Percentiles rank a stretch among this genome's conserved stretches.
These are phyloP conservation scores for Myxozyma neglecta DNA, from an alignment of 805 yeast species.

Conservation along the genomic window DNA sequence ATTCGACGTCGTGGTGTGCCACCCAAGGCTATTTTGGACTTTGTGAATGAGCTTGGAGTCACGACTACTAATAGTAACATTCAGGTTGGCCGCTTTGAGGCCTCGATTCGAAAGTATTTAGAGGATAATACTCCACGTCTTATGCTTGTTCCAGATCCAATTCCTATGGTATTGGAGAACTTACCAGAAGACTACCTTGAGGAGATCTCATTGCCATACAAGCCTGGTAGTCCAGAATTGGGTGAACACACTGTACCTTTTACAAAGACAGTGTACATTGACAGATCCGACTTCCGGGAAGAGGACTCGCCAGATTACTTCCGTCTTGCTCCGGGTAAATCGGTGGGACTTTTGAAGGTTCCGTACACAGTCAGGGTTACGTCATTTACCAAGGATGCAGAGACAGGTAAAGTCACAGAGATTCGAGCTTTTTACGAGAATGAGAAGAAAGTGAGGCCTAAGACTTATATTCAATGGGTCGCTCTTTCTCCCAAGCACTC, in stretches of 20 bases:
- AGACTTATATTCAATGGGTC: slow-evolving; percentile 96
- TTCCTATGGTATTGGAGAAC: slow-evolving; percentile 79
- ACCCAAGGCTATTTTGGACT: slow-evolving; percentile 93
- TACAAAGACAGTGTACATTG: slow-evolving; percentile 77
- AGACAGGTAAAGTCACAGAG: slow-evolving; percentile 61
- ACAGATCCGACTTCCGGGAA: slow-evolving; percentile 81
- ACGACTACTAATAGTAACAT: slow-evolving; percentile 91
- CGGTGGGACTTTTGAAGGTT: slow-evolving; percentile 91
- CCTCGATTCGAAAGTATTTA: slow-evolving; percentile 79
- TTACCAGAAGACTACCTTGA: slow-evolving; percentile 73
- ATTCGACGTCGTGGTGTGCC: slow-evolving; percentile 97
- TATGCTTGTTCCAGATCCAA: slow-evolving; percentile 88
- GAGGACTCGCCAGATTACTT: slow-evolving; percentile 69
- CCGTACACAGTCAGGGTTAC: slow-evolving; percentile 78
- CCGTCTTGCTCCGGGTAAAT: slow-evolving; percentile 89
- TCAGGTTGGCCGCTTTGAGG: slow-evolving; percentile 85
- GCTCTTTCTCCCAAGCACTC: slow-evolving; percentile 63
- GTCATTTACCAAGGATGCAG: slow-evolving; percentile 60
- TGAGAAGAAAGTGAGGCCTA: slow-evolving; percentile 70
- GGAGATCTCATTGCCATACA: slow-evolving; percentile 75
- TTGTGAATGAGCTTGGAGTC: slow-evolving; percentile 93
- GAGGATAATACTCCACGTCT: slow-evolving; percentile 92
- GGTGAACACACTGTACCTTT: slow-evolving; percentile 77
- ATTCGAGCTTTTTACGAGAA: slow-evolving; percentile 80
- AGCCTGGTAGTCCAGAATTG: slow-evolving; percentile 77